A percentile compares a stretch with the other conserved stretches of the same genome.
Evolutionary conservation across 1,284 basidiomycete species (phyloP).

Genomic region (Apiotrichum siamense): DNA sequence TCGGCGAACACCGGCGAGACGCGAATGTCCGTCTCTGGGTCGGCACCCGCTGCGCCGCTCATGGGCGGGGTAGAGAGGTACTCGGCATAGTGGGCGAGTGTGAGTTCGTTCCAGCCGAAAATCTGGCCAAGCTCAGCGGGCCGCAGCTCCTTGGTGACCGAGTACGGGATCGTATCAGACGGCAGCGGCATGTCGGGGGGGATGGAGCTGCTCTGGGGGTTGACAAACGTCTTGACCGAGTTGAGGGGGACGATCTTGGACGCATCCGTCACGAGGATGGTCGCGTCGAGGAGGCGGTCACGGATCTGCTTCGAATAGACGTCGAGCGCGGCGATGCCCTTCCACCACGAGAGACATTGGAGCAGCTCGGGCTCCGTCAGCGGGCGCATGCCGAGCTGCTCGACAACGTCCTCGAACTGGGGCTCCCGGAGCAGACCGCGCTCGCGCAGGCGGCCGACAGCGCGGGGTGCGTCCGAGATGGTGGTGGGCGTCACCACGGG

Average conservation of each 20-base stretch:
- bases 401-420: conserved; percentile 76
- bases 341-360: conserved; percentile 87
- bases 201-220: conserved; percentile 61
- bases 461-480: conserved; percentile 57
- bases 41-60: conserved; percentile 39
- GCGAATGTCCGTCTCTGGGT: conserved; percentile 62
- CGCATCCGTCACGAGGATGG: conserved; percentile 55
- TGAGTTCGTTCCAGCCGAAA: conserved; percentile 78
- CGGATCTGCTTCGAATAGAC: conserved; percentile 50
- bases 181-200: conserved; percentile 80
- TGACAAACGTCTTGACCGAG: conserved; percentile 66
- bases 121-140: conserved; percentile 50
- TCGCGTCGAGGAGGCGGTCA: conserved; percentile 62
- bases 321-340: conserved; percentile 54
- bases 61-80: conserved; percentile 57
- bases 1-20: conserved; percentile 73
- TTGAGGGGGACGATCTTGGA: conserved; percentile 61
- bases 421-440: conserved; percentile 73
- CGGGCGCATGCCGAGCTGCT: conserved; percentile 68
- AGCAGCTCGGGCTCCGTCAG: conserved; percentile 69
- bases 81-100: conserved; percentile 67
- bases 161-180: conserved; percentile 64
- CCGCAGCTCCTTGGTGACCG: conserved; percentile 61
- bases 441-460: conserved; percentile 62
- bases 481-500: conserved; percentile 68